Base-by-base conservation (phyloP, 176 grass and related monocot species). In the Puccinellia tenuiflora region DNA sequence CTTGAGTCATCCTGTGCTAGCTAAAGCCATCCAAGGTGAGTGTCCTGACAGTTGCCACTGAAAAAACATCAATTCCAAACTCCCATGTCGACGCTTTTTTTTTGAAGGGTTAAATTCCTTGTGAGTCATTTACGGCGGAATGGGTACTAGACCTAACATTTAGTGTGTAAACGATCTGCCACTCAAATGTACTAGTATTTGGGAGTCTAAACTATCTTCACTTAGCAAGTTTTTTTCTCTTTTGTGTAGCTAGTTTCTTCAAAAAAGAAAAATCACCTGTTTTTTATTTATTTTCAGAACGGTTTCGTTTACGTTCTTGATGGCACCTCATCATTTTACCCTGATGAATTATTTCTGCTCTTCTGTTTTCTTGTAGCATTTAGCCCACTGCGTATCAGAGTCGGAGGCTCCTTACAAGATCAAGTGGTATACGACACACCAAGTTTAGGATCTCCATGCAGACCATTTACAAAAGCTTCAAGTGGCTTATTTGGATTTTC, bases 371-470 rank as follows among this genome's bases (percentile, higher is more conserved):
- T 65, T 81, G 38, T 82, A 99, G 96, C 93, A 24, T 99, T 99
- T 54, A 86, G 74, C 75, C 82, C 89, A 51, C 85, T 99, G 13
- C 87, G 96, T 55, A 88, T 99, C 79, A 92, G 96, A 90, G 83
- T 99, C 2, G 96, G 96, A 50, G 96, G 96, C 69, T 99, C 96
- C 72, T 96, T 99, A 74, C 91, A 99, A 85, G 96, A 99, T 85
- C 96, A 93, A 92, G 91, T 99, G 21, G 50, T 94, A 50, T 99
- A 99, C 90, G 93, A 79, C 39, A 83, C 82, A 43, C 76, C 91
- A 40, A 96, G 89, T 90, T 85, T 90, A 67, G 89, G 85, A 75
- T 48, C 79, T 67, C 76, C 84, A 89, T 99, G 96, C 31, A 64
- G 64, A 33, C 83, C 85, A 65, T 96, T 99, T 71, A 83, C 80